phyloP scores from a whole-genome alignment of 352 stramenopile genomes.

The Phytophthora fragariaefolia region DNA sequence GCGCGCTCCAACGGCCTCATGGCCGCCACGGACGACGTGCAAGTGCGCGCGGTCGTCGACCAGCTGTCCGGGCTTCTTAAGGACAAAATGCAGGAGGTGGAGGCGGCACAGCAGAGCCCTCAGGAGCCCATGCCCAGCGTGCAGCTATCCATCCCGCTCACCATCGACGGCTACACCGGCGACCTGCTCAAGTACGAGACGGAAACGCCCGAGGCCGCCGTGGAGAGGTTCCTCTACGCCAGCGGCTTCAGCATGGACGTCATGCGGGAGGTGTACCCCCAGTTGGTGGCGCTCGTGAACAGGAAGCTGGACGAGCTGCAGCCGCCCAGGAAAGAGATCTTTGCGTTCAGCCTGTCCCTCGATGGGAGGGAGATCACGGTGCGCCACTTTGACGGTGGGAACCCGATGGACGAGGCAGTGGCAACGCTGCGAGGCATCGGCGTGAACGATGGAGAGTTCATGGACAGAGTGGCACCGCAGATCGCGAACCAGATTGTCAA shows the following conservation, averaged over 20 bases:
- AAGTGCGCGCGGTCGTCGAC: slow-evolving; percentile 64
- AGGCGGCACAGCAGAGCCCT: slow-evolving; percentile 28
- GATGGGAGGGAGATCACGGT: slow-evolving; percentile 53
- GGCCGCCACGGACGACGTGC: slow-evolving; percentile 49
- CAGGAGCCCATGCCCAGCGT: slow-evolving; percentile 39
- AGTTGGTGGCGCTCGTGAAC: slow-evolving; percentile 65
- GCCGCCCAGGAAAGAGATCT: slow-evolving; percentile 57
- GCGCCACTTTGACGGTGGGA: slow-evolving; percentile 73
- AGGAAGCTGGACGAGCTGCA: slow-evolving; percentile 65
- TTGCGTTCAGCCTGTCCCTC: slow-evolving; percentile 64
- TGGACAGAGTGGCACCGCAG: slow-evolving; percentile 62
- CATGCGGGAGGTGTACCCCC: slow-evolving; percentile 68
- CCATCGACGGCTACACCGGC: slow-evolving; percentile 51
- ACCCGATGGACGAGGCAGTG: slow-evolving; percentile 63
- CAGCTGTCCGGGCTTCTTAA: slow-evolving; percentile 74
- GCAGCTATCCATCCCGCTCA: slow-evolving; percentile 67
- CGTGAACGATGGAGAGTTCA: slow-evolving; percentile 53
- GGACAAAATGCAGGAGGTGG: slow-evolving; percentile 63
- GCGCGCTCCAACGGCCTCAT: slow-evolving; percentile 67
- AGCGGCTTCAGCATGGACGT: slow-evolving; percentile 64
- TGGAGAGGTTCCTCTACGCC: slow-evolving; percentile 74
- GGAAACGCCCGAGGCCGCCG: slow-evolving; percentile 58
- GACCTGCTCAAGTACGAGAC: slow-evolving; percentile 72
- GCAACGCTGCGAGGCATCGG: slow-evolving; percentile 53
- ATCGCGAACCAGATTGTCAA: slow-evolving; percentile 66